These are phyloP conservation scores for Cordia subcordata DNA, from an alignment of 257 asterid species.

Conservation along the genomic window DNA sequence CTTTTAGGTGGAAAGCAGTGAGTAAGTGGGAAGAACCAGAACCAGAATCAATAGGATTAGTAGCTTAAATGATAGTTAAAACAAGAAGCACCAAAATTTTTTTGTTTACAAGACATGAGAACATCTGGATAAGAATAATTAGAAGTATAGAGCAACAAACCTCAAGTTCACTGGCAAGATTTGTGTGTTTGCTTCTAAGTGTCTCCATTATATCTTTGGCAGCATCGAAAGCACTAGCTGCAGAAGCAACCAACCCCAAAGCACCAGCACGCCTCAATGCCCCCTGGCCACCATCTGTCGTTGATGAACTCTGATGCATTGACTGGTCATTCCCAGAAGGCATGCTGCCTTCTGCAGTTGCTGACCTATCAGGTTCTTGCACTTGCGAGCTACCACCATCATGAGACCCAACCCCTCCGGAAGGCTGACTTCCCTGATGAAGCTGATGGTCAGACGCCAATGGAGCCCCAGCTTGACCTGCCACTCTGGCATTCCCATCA, in stretches of 20 bases:
- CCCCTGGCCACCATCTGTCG: conserved; percentile 68
- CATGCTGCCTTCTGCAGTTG: conserved; percentile 58
- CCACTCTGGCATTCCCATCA: conserved; percentile 69
- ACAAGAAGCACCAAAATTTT: background rate
- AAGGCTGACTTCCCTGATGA: conserved; percentile 69
- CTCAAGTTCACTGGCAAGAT: conserved; percentile 98
- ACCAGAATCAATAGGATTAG: background rate
- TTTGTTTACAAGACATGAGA: background rate
- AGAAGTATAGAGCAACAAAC: conserved; percentile 26
- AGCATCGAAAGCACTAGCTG: conserved; percentile 98
- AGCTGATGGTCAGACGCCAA: conserved; percentile 69
- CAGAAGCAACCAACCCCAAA: conserved; percentile 78
- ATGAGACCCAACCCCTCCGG: conserved; percentile 66
- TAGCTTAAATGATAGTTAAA: background rate
- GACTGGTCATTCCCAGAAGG: conserved; percentile 71
- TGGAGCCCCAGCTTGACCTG: conserved; percentile 61
- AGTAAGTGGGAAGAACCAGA: background rate
- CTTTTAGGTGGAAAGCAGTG: conserved; percentile 1
- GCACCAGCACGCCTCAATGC: conserved; percentile 74
- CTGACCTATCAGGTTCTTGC: conserved; percentile 80
- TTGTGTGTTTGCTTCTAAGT: conserved; percentile 87
- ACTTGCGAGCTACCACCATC: conserved; percentile 72
- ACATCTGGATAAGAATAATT: too few species aligned
- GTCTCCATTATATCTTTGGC: conserved; percentile 99
- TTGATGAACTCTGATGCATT: conserved; percentile 58